Evolutionary conservation across 345 rosid species (phyloP).

Genomic region (rapeseed (Brassica napus)): DNA sequence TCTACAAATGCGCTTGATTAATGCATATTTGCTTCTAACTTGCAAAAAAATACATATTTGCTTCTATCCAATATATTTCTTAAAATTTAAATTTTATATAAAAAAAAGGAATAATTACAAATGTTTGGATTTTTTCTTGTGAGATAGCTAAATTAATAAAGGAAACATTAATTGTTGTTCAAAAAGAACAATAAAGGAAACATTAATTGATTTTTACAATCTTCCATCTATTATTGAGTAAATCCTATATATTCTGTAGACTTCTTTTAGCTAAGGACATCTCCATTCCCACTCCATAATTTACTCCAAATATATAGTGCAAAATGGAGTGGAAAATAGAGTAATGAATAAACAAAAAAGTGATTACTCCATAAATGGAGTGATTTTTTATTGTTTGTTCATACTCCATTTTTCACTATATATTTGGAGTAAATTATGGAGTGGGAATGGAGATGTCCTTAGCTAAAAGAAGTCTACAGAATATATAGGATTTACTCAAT

Average conservation of each 20-base stretch:
- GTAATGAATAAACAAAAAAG: no score
- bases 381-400: no score
- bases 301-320: no score
- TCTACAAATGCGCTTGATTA: neutral
- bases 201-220: neutral
- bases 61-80: neutral
- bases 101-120: neutral
- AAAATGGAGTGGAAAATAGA: no score
- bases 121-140: neutral
- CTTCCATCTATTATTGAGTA: neutral
- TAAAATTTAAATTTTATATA: no score
- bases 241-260: neutral
- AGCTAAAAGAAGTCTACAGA: neutral
- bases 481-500: neutral
- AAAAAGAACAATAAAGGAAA: neutral
- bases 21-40: no score
- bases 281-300: no score
- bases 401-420: no score
- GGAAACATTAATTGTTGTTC: neutral
- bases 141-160: neutral
- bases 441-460: neutral
- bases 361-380: no score
- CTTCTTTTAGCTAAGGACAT: neutral
- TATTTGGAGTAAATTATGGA: no score
- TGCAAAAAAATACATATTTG: no score